A percentile compares a stretch with the other conserved stretches of the same genome.
phyloP scores from a whole-genome alignment of 768 basidiomycete species.

The Fomitopsis pulvina region DNA sequence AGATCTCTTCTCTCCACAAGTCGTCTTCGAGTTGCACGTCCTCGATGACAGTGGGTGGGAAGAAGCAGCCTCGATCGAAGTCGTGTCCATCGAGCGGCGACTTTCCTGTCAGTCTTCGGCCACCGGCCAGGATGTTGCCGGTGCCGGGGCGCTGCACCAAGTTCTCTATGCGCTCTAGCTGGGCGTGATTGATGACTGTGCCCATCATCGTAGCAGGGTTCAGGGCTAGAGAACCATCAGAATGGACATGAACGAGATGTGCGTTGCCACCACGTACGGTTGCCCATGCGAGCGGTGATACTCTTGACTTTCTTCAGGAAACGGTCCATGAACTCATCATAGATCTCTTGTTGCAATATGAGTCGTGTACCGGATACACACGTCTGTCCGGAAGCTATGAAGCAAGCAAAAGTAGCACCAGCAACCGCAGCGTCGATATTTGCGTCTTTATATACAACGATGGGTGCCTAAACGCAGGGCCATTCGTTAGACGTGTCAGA shows the following conservation, averaged over 20 bases:
- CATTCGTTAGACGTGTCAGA: slow-evolving; percentile 1
- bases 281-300: slow-evolving; percentile 67
- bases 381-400: slow-evolving; percentile 85
- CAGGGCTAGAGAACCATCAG: slow-evolving; percentile 40
- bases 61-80: slow-evolving; percentile 68
- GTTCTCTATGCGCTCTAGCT: slow-evolving; percentile 57
- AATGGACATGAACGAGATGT: not conserved
- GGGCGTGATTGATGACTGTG: slow-evolving; percentile 60
- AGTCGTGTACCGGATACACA: slow-evolving; percentile 90
- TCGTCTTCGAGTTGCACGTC: slow-evolving; percentile 51
- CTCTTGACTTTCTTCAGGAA: slow-evolving; percentile 58
- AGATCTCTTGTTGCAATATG: slow-evolving; percentile 63
- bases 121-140: slow-evolving; percentile 54
- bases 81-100: slow-evolving; percentile 68
- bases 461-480: slow-evolving; percentile 51
- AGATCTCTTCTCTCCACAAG: slow-evolving; percentile 79
- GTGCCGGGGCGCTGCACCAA: slow-evolving; percentile 42
- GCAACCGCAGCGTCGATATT: slow-evolving; percentile 72
- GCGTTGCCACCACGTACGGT: slow-evolving; percentile 39
- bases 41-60: slow-evolving; percentile 70
- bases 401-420: slow-evolving; percentile 77
- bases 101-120: slow-evolving; percentile 51
- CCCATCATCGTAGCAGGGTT: slow-evolving; percentile 76
- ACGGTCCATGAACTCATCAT: slow-evolving; percentile 55
- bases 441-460: slow-evolving; percentile 75